Evolutionary conservation across 805 yeast genomes (phyloP), one percentile per base, ranked within the genome.

Genomic region (Yarrowia osloensis): DNA sequence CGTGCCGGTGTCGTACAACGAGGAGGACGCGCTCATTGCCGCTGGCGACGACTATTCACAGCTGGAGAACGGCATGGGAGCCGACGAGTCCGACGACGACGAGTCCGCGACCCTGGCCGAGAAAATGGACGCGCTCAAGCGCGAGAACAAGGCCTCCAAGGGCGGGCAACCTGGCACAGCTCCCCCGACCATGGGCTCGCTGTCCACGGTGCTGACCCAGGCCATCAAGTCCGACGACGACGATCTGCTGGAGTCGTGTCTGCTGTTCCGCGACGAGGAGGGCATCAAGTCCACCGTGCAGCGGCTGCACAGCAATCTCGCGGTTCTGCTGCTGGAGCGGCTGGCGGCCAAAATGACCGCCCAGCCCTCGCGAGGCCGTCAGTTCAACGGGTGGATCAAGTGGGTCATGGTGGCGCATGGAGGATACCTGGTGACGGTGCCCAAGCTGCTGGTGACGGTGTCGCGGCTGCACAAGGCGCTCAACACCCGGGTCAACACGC

Each of bases 201-300:
- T 63, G 69, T 86, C 97, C 1, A 87, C 89, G 0, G 85, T 95
- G n/a, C 81, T 95, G 52, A 81, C 93, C 15, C 99, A 95, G 79
- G 94, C 99, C 0, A 81, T 95, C 69, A 87, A 86, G 72, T 87
- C 96, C 22, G 90, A 90, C 73, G 99, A 95, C 75, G 92, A 88
- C 73, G 80, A 95, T 11, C 80, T 95, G 67, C 81, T 95, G 69
- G 98, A 95, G 76, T 86, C 91, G 2, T 97, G 96, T 13, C 81
- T 95, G 70, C 75, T 79, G 69, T 80, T 81, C 68, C 75, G 82
- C 24, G 86, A 85, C 70, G 84, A 85, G 59, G 80, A 76, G 28
- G 81, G 84, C 67, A 81, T 86, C 68, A 81, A 83, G 74, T 77
- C 81, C 15, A 83, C 90, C 0, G 81, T 89, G 47, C 82, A 84